These are phyloP conservation scores for Nidularia sp. DNA, from an alignment of 768 basidiomycete species.

Conservation along the genomic window DNA sequence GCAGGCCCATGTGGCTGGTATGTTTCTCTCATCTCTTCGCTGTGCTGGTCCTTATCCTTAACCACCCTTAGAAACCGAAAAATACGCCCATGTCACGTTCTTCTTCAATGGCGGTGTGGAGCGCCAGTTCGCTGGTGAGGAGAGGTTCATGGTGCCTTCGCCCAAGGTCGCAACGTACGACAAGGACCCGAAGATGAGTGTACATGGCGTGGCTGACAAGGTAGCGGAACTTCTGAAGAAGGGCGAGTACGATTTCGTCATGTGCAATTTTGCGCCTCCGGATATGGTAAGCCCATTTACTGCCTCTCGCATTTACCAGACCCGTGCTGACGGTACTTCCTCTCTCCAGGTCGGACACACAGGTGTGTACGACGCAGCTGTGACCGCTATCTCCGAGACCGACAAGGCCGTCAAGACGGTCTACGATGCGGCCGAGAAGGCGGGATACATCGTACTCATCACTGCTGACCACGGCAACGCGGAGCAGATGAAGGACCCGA, in stretches of 20 bases:
- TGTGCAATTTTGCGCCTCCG: conserved; percentile 98
- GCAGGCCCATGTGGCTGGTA: conserved; percentile 87
- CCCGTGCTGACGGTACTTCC: background rate
- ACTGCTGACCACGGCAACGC: conserved; percentile 97
- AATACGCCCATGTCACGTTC: conserved; percentile 97
- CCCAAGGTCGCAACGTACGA: conserved; percentile 96
- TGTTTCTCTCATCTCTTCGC: conserved; percentile 8
- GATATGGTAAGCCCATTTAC: conserved; percentile 66
- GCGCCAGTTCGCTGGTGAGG: conserved; percentile 82
- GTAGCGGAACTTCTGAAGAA: conserved; percentile 81
- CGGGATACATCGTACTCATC: conserved; percentile 83
- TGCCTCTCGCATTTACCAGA: background rate
- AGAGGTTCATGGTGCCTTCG: conserved; percentile 84
- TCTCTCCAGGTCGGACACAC: conserved; percentile 81
- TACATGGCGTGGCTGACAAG: conserved; percentile 83
- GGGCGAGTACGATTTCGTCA: conserved; percentile 79
- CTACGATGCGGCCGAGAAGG: conserved; percentile 78
- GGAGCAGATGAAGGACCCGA: conserved; percentile 85
- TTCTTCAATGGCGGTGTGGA: conserved; percentile 98
- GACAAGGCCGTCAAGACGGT: conserved; percentile 87
- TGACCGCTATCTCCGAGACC: conserved; percentile 82
- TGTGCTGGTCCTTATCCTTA: background rate
- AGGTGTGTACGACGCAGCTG: conserved; percentile 87
- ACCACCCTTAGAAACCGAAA: conserved; percentile 73
- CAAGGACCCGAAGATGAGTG: conserved; percentile 86